Evolutionary conservation across 139 green algal species (phyloP), one percentile per base, ranked within the genome.

Genomic region (Chlorella sp.): DNA sequence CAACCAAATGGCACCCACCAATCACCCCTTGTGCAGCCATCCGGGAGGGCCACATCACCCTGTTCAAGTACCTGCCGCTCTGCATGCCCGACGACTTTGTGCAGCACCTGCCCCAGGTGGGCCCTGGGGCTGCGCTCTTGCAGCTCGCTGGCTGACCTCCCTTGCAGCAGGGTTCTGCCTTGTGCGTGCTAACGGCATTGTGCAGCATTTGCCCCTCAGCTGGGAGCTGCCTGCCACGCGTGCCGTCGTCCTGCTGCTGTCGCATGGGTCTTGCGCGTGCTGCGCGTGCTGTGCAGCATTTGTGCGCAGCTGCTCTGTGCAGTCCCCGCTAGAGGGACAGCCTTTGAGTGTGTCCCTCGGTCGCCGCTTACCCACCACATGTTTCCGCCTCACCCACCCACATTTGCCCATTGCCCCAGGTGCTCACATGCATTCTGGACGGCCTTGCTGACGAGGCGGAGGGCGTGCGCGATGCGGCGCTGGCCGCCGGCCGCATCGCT

Each of bases 381-480:
- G n/a, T n/a, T n/a, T n/a, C n/a, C n/a, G n/a, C n/a, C n/a, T n/a
- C n/a, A n/a, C n/a, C n/a, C n/a, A n/a, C n/a, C n/a, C n/a, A 54
- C 8, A 8, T 54, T 11, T 46, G 3, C 0, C 30, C 32, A 9
- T 30, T 14, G 56, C 38, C 70, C 2, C 86, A 91, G 19, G 92
- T 96, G 73, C 92, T 99, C 79, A 93, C 96, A 3, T 88, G 86
- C 80, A 95, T 99, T 44, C 90, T 99, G 84, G 92, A 93, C 65
- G 97, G 97, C n/a, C 91, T 99, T 48, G 93, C 94, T 36, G 97
- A 99, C 83, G 96, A 99, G 89, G 91, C 91, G 38, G 97, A 99
- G 92, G 91, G 93, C 32, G 97, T 99, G 84, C 88, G 97, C 1
- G 95, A 98, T 41, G 95, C 95, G 0, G 94, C 97, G 17, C 88